These are phyloP conservation scores for Stentor roeselii DNA, from an alignment of 73 alveolate genomes.

Conservation along the genomic window DNA sequence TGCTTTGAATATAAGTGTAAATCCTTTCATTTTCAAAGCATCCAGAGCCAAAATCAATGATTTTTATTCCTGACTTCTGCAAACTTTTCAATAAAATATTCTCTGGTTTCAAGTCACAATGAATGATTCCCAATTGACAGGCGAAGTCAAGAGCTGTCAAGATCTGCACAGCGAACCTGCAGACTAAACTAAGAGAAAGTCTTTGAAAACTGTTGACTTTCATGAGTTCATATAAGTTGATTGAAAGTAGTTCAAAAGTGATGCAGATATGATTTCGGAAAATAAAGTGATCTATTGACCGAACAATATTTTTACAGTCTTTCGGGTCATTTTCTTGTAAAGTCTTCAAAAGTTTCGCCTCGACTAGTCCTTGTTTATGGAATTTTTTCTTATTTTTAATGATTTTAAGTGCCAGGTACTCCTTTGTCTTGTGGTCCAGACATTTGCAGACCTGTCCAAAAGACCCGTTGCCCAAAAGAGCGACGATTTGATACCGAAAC, in stretches of 20 bases:
- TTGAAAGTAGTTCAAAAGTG: slow-evolving; percentile 67
- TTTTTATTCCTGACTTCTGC: slow-evolving; percentile 62
- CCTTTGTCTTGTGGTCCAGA: slow-evolving; percentile 85
- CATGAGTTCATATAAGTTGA: slow-evolving; percentile 70
- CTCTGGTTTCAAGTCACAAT: slow-evolving; percentile 86
- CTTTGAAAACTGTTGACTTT: slow-evolving; percentile 66
- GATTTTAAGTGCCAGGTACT: slow-evolving; percentile 81
- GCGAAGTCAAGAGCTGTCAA: slow-evolving; percentile 57
- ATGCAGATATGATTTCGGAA: slow-evolving; percentile 67
- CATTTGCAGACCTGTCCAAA: slow-evolving; percentile 95
- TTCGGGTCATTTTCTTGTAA: slow-evolving; percentile 51
- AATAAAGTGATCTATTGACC: slow-evolving; percentile 45
- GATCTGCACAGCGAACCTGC: slow-evolving; percentile 66
- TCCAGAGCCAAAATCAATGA: slow-evolving; percentile 83
- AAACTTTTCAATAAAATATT: slow-evolving; percentile 59
- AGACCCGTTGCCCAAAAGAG: slow-evolving; percentile 88
- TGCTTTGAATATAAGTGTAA: slow-evolving; percentile 82
- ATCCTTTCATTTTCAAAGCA: slow-evolving; percentile 66
- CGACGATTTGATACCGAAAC: slow-evolving; percentile 86
- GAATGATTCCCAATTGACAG: slow-evolving; percentile 58
- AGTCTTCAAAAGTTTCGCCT: slow-evolving; percentile 71
- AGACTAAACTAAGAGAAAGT: slow-evolving; percentile 50
- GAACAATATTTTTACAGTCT: slow-evolving; percentile 42
- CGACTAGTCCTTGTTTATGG: slow-evolving; percentile 86
- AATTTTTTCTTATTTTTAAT: slow-evolving; percentile 85